Base-by-base conservation (phyloP, 1,284 basidiomycete species). In the Pterulicium gracile region DNA sequence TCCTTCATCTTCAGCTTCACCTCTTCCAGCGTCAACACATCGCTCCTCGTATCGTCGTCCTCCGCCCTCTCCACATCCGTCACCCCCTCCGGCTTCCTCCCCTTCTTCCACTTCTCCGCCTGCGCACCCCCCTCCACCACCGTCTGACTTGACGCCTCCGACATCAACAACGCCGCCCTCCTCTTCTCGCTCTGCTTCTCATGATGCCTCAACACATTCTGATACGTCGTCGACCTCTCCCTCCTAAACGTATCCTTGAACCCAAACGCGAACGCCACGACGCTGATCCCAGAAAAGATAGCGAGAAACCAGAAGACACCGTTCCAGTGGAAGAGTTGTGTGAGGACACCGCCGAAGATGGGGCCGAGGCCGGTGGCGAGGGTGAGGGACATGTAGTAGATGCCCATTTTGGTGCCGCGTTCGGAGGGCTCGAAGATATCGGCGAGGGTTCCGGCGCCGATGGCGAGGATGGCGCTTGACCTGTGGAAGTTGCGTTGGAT, bases 211-310 rank as follows among this genome's bases (percentile, higher is more conserved):
- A 82, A 60, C 3, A 78, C 77, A 42, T 66, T 69, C 57, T 88
- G 86, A 58, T 90, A 93, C 4, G 78, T 75, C 27, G 82, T 61
- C 50, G 86, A 89, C 21, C 90, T 79, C 58, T 92, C 87, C 47
- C 72, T 67, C 13, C 90, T 75, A 67, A 88, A 93, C 1, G 88
- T 90, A 55, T 93, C 90, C 46, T 77, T 78, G 67, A 90, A 82
- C 51, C 81, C 75, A 46, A 82, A 60, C 27, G 80, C 49, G 62
- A 89, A 89, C 15, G 71, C 64, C 42, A 76, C 43, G 44, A 77
- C 67, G 51, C 73, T 76, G 35, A 72, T 44, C 3, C 74, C 76
- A 4, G 76, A 77, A 45, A 82, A 72, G 40, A 79, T 79, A 1
- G 75, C 67, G 18, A 91, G 71, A 59, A 92, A 89, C 73, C 86